Evolutionary conservation across 225 moss, liverwort and hornwort genomes (phyloP).

Genomic region (Neckera pumila): DNA sequence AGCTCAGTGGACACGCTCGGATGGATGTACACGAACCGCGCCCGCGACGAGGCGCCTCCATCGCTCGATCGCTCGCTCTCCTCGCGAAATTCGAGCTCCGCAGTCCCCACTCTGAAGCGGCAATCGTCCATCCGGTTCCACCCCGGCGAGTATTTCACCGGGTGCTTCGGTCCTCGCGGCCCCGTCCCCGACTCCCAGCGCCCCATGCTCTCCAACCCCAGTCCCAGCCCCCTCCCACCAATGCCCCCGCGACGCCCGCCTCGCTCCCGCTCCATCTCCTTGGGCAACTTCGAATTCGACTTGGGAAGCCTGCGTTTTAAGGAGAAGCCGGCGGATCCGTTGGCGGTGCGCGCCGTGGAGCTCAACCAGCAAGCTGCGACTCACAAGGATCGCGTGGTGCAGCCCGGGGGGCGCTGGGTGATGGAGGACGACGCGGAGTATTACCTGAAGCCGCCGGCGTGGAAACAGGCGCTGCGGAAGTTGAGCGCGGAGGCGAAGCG

Average conservation of each 20-base stretch:
- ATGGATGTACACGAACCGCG: slow-evolving; percentile 20
- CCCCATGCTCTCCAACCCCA: background rate
- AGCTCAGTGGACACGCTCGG: slow-evolving; percentile 30
- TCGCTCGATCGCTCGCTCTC: slow-evolving; percentile 10
- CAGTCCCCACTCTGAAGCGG: slow-evolving; percentile 5
- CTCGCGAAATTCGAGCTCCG: background rate
- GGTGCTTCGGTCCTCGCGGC: slow-evolving; percentile 33
- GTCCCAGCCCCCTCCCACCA: background rate
- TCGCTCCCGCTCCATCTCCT: slow-evolving; percentile 8
- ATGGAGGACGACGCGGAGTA: slow-evolving; percentile 27
- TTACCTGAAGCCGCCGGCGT: slow-evolving; percentile 35
- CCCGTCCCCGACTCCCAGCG: background rate
- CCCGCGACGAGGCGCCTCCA: background rate
- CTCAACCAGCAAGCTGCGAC: slow-evolving; percentile 23
- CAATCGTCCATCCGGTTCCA: slow-evolving; percentile 19
- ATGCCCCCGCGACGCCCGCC: background rate
- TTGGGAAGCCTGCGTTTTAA: slow-evolving; percentile 11
- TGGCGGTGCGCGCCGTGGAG: slow-evolving; percentile 12
- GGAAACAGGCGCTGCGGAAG: slow-evolving; percentile 37
- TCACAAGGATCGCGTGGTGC: slow-evolving; percentile 2
- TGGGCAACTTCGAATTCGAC: slow-evolving; percentile 19
- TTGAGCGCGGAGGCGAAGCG: slow-evolving; percentile 30
- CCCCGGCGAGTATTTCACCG: slow-evolving; percentile 22
- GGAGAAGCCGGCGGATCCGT: background rate
- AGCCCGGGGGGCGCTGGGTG: slow-evolving; percentile 14